Percentiles rank a stretch among this genome's conserved stretches.
These are phyloP conservation scores for Cyberlindnera maclurae DNA, from an alignment of 805 yeast species.

Conservation along the genomic window DNA sequence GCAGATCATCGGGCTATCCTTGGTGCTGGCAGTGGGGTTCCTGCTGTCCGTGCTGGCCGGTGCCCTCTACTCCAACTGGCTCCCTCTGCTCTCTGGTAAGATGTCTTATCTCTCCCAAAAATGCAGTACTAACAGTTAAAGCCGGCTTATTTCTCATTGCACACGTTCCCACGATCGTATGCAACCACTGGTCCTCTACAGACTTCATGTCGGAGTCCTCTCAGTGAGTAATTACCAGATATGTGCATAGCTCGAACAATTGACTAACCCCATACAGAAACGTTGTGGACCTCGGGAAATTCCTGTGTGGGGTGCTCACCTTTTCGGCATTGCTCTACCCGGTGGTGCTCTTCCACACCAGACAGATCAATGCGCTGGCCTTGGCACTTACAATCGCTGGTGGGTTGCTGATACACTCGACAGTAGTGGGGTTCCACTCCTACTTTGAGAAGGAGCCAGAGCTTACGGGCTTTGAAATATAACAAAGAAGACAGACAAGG, in stretches of 20 bases:
- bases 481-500: neutral
- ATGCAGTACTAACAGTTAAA: slow-evolving; percentile 2
- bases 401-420: slow-evolving; percentile 61
- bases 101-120: too few species aligned
- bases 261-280: too few species aligned
- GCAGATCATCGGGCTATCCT: slow-evolving; percentile 66
- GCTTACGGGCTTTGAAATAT: slow-evolving; percentile 19
- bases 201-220: slow-evolving; percentile 46
- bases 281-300: slow-evolving; percentile 62
- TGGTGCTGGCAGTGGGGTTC: slow-evolving; percentile 72
- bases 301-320: slow-evolving; percentile 57
- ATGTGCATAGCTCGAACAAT: too few species aligned
- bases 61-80: slow-evolving; percentile 72
- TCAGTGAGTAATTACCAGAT: slow-evolving; percentile 22
- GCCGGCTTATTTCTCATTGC: slow-evolving; percentile 45
- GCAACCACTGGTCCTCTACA: slow-evolving; percentile 38
- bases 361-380: slow-evolving; percentile 51
- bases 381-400: slow-evolving; percentile 58
- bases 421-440: slow-evolving; percentile 62
- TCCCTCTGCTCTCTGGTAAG: slow-evolving; percentile 53
- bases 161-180: slow-evolving; percentile 50
- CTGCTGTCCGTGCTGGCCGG: slow-evolving; percentile 69
- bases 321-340: slow-evolving; percentile 57
- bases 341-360: slow-evolving; percentile 54
- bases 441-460: slow-evolving; percentile 49